Percentiles rank a stretch among this genome's conserved stretches.
phyloP scores from a whole-genome alignment of 805 yeast species.

The Yarrowia sp. region DNA sequence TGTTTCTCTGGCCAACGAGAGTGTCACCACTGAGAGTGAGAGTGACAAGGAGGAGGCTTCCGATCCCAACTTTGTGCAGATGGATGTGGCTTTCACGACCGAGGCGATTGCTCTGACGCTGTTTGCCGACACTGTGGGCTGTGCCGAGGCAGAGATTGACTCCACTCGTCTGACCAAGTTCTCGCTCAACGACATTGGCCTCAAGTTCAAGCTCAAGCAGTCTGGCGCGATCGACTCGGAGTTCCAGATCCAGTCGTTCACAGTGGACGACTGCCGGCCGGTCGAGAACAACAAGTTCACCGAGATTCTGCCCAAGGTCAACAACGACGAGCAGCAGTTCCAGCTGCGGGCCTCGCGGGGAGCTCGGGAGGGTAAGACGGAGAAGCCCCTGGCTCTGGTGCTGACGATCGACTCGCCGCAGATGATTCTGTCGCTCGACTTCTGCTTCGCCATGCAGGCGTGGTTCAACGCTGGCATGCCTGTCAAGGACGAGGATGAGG shows the following conservation, averaged over 20 bases:
- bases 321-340: conserved; percentile 67
- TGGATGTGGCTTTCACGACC: conserved; percentile 45
- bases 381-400: conserved; percentile 50
- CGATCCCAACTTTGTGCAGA: conserved; percentile 21
- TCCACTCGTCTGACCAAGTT: conserved; percentile 49
- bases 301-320: conserved; percentile 72
- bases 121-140: conserved; percentile 34
- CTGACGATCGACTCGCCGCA: conserved; percentile 77
- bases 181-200: conserved; percentile 57
- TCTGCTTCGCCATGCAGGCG: conserved; percentile 68
- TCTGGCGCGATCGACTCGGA: conserved; percentile 59
- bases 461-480: conserved; percentile 56
- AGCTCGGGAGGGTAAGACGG: conserved; percentile 27
- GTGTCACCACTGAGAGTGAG: neutral
- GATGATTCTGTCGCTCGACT: conserved; percentile 80
- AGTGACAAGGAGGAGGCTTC: conserved; percentile 4
- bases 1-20: conserved; percentile 18
- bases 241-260: conserved; percentile 66
- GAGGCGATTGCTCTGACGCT: conserved; percentile 61
- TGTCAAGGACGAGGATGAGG: conserved; percentile 28
- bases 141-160: conserved; percentile 34
- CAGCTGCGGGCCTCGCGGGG: conserved; percentile 47
- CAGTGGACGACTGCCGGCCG: conserved; percentile 70
- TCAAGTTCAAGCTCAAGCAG: conserved; percentile 51
- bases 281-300: conserved; percentile 66